These are phyloP conservation scores for Trichaptum fuscoviolaceum DNA, from an alignment of 768 basidiomycete species.

Conservation along the genomic window DNA sequence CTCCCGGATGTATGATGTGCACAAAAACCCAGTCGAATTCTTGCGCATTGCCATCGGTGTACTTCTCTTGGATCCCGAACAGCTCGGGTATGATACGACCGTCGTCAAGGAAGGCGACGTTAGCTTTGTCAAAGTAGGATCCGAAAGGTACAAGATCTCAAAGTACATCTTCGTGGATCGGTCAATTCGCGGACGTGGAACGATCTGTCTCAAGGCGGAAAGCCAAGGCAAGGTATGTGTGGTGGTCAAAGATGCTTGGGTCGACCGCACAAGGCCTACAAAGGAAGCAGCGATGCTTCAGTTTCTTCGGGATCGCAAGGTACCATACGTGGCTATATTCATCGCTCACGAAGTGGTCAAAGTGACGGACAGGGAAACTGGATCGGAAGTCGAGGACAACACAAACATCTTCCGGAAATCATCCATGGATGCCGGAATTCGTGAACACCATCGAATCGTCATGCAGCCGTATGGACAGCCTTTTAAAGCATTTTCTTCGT, in stretches of 20 bases:
- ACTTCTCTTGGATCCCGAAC: not conserved
- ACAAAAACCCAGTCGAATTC: not conserved
- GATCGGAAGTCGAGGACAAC: not conserved
- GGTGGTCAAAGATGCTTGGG: not conserved
- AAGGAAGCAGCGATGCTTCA: not conserved
- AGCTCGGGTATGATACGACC: not conserved
- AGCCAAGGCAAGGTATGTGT: not conserved
- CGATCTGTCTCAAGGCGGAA: not conserved
- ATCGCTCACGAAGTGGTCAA: not conserved
- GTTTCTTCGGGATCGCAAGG: not conserved
- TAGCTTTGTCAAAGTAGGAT: not conserved
- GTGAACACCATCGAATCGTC: not conserved
- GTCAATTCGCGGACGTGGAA: not conserved
- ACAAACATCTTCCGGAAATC: not conserved
- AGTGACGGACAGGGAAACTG: not conserved
- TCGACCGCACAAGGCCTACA: not conserved
- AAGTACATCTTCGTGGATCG: not conserved
- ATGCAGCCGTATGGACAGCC: not conserved
- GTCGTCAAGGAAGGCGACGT: not conserved
- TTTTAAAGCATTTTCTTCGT: not conserved
- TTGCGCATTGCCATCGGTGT: constrained; percentile 1
- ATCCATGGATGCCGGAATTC: not conserved
- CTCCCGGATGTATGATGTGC: not conserved
- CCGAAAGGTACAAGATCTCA: not conserved
- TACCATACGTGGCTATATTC: not conserved